Base-by-base conservation (phyloP, 2,329 filamentous ascomycete genomes). In the Pseudohalonectria lignicola region DNA sequence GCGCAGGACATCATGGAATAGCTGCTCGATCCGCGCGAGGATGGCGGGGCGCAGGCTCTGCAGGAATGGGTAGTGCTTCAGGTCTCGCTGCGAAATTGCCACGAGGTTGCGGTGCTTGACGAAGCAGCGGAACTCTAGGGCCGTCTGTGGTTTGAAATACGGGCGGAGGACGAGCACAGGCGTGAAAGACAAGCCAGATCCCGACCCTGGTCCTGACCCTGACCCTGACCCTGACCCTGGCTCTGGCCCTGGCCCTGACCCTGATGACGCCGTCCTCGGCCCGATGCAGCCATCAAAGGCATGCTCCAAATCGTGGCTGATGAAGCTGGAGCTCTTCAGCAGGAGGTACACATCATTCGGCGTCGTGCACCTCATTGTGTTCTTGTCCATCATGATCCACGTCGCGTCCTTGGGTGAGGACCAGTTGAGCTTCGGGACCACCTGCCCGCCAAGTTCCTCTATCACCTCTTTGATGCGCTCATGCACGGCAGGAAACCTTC, bases 381-480 rank as follows among this genome's bases (percentile, higher is more conserved):
- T 98, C 50, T 79, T 60, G 70, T 90, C 56, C 62, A 61, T 79
- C 61, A 73, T 77, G 59, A 98, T 95, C 82, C 87, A 95, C 17
- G 84, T 86, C 8, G 92, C 92, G 55, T 98, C 92, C 58, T 95
- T 94, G 4, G 92, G 92, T 4, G 87, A 81, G 5, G 88, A 95
- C 92, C 92, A 98, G 64, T 96, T 96, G 34, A 98, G 66, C 60
- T 98, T 98, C 1, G 92, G 92, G 2, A 83, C 80, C 8, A 94
- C 88, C 43, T 80, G 77, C 42, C 90, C 90, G 13, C 86, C 88
- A 1, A 96, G 72, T 49, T 88, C 82, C 11, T 68, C 61, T 44
- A 98, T 95, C 31, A 75, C 83, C 18, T 75, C 66, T 55, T 80
- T 82, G 56, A 98, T 86, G 40, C 73, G 61, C 32, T 77, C 66